Percentiles rank a stretch among this genome's conserved stretches.
Evolutionary conservation across 2,329 filamentous ascomycete genomes (phyloP).

Genomic region (Penicillium rolfsii): DNA sequence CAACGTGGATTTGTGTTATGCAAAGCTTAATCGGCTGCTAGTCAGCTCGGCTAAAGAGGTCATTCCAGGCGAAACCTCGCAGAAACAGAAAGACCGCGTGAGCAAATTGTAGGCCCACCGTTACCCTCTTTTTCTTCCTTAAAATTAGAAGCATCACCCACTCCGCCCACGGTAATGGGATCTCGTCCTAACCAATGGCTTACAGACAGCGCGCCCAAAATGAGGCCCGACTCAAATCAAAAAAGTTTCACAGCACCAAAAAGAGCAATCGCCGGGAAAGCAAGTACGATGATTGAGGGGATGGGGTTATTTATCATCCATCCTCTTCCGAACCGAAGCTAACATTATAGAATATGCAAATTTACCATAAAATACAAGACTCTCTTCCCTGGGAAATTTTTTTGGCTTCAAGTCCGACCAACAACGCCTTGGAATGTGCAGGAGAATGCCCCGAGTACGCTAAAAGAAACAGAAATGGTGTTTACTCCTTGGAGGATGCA

Average conservation of each 20-base stretch:
- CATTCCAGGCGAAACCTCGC: constrained; percentile 64
- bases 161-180: not conserved
- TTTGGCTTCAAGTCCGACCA: constrained; percentile 24
- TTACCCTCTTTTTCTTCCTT: not conserved
- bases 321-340: not conserved
- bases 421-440: constrained; percentile 32
- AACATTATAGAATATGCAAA: not conserved
- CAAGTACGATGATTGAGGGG: constrained; percentile 42
- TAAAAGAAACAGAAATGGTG: constrained; percentile 6
- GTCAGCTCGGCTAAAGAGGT: constrained; percentile 53
- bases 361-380: constrained; percentile 9
- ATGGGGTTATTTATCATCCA: not conserved
- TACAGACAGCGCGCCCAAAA: constrained; percentile 61
- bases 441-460: constrained; percentile 8
- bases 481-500: constrained; percentile 30
- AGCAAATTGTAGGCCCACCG: constrained; percentile 52
- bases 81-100: constrained; percentile 59
- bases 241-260: constrained; percentile 65
- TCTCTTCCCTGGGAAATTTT: constrained; percentile 16
- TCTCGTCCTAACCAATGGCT: constrained; percentile 19
- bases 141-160: not conserved
- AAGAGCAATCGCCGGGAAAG: constrained; percentile 58
- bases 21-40: constrained; percentile 60
- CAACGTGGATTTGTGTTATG: constrained; percentile 63
- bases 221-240: constrained; percentile 59